These are phyloP conservation scores for Inga oerstediana DNA, from an alignment of 306 rosid genomes.

Conservation along the genomic window DNA sequence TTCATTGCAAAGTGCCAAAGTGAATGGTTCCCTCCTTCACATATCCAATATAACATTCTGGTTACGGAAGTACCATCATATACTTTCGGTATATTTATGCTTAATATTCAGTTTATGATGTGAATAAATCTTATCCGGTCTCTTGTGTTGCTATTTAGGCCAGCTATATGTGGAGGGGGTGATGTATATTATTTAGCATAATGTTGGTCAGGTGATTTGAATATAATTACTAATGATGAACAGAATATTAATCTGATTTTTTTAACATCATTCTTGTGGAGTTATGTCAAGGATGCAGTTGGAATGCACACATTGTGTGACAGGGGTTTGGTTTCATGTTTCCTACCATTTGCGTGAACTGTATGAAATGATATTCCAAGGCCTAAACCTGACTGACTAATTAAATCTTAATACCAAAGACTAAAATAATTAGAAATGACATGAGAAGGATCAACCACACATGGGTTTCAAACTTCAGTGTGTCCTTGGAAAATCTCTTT, in stretches of 20 bases:
- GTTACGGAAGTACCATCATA: neutral
- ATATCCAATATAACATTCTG: neutral
- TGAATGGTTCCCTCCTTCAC: neutral
- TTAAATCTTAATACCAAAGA: neutral
- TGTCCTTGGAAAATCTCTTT: neutral
- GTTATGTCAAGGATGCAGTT: neutral
- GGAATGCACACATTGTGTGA: neutral
- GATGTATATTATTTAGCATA: neutral
- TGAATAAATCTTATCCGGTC: neutral
- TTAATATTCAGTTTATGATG: neutral
- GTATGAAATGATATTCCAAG: neutral
- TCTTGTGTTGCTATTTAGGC: neutral
- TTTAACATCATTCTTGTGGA: neutral
- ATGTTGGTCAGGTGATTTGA: neutral
- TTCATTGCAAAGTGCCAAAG: neutral
- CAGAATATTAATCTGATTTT: neutral
- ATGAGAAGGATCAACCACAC: neutral
- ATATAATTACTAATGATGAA: neutral
- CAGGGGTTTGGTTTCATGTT: neutral
- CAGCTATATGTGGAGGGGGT: neutral
- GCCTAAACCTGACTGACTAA: neutral
- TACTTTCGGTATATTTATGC: neutral
- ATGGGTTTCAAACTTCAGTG: neutral
- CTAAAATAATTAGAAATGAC: neutral
- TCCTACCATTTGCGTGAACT: neutral